Base-by-base conservation (phyloP, 2,329 filamentous ascomycete genomes). In the Alternaria longipes region DNA sequence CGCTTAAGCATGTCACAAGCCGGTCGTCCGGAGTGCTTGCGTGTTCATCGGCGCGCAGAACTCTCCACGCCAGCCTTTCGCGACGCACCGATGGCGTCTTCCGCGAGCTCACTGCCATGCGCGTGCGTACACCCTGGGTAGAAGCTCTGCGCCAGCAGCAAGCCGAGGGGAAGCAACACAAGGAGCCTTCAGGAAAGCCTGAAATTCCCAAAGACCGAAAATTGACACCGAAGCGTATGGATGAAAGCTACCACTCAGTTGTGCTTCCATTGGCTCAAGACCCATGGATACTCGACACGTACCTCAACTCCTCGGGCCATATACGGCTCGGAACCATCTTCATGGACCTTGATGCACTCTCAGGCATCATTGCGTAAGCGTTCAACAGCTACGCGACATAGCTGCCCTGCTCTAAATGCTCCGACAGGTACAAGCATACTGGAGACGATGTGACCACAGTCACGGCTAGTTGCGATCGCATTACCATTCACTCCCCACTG, bases 301-400 rank as follows among this genome's bases (percentile, higher is more conserved):
- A 94, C 72, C 86, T 92, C 71, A 93, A 93, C 77, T 86, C 90
- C 1, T 88, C 87, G 0, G 91, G 91, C 0, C 90, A 92, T 68
- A 90, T 94, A 67, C 84, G 83, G 54, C 83, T 93, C 8, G 91
- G 91, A 0, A 89, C 90, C 0, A 81, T 94, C 16, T 87, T 94
- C 63, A 93, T 93, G 90, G 91, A 94, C 64, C 84, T 94, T 2
- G 91, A 94, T 78, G 91, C 91, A 0, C 79, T 94, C 8, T 90
- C 90, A 1, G 91, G 91, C 9, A 87, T 93, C 47, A 86, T 94
- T 57, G 90, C 91, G 64, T 77, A 72, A 71, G 73, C 60, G 50
- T 56, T 18, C 90, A 49, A 91, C 75, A 90, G 88, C 62, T 87
- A 88, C 67, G 88, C 62, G 38, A 44, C 50, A 47, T 45, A 34